Evolutionary conservation across 2,329 filamentous ascomycete species (phyloP), one percentile per base, ranked within the genome.

Genomic region (Coleophoma crateriformis): DNA sequence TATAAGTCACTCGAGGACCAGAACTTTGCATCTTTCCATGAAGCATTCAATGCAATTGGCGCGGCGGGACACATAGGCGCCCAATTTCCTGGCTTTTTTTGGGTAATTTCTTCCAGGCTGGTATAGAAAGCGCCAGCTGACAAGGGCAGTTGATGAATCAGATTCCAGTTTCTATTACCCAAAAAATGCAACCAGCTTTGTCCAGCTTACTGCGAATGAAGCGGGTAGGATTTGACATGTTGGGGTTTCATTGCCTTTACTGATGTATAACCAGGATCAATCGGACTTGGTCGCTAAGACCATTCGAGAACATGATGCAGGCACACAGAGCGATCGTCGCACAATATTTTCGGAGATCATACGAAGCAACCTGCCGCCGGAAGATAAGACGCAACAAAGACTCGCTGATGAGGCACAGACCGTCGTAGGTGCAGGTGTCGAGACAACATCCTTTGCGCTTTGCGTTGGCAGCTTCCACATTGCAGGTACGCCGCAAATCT

Each of bases 361-460:
- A 11, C 35, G 50, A 33, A 50, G 47, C 17, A 38, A 52, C 12
- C 60, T 71, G 0, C 63, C 68, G 1, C 33, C 52, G 2, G 17
- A 50, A 4, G 68, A 70, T 33, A 69, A 68, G 51, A 54, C 59
- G 0, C 20, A 58, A 1, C 32, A 46, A 2, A 58, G 68, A 0
- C 53, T 71, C 4, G 52, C 53, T 3, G 55, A 61, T 2, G 68
- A 71, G 13, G 61, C 58, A 14, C 51, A 56, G 1, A 33, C 68
- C 1, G 60, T 65, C 12, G 59, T 55, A n/a, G 48, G 42, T 1
- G 68, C 67, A 6, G 68, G 65, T 3, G 64, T 63, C 33, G 65
- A 68, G 39, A 71, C 67, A 0, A 63, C 59, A 1, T 59, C 56
- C 12, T 60, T 58, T 49, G 56, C 61, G 0, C 56, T 72, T 14